These are phyloP conservation scores for Corymbia citriodora DNA, from an alignment of 441 rosid genomes.

Conservation along the genomic window DNA sequence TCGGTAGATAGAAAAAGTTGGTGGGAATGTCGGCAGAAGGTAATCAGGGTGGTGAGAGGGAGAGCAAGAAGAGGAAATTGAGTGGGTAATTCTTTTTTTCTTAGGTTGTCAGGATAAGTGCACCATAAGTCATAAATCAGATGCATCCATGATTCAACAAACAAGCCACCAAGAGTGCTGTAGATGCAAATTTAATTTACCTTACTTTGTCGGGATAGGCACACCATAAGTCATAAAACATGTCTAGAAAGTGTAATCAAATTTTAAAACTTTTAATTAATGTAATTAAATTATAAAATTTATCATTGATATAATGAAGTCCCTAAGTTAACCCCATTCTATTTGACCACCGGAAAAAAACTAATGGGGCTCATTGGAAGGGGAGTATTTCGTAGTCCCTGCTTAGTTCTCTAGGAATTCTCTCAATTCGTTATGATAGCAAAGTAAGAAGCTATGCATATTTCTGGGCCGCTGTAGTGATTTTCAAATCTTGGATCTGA, in stretches of 20 bases:
- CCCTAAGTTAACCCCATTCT: background rate
- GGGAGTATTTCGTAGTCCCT: background rate
- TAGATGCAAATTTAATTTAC: too few relatives aligned
- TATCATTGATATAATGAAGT: background rate
- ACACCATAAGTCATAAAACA: background rate
- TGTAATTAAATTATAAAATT: background rate
- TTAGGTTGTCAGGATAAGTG: too few relatives aligned
- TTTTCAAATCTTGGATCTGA: background rate
- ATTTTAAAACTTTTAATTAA: background rate
- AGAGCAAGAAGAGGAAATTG: too few relatives aligned
- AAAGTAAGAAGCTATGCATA: background rate
- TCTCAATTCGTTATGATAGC: background rate
- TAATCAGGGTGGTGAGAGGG: too few relatives aligned
- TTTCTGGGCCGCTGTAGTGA: background rate
- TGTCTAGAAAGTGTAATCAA: background rate
- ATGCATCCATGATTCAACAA: too few relatives aligned
- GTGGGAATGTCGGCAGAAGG: too few relatives aligned
- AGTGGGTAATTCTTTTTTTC: too few relatives aligned
- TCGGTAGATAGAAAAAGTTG: too few relatives aligned
- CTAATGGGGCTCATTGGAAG: background rate
- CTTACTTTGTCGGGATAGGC: too few relatives aligned
- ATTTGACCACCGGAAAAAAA: background rate
- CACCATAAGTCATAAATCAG: too few relatives aligned
- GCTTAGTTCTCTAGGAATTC: background rate
- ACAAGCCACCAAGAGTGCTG: too few relatives aligned